Conservation (phyloP, 2,329 filamentous ascomycete species). For the Aspergillus vadensis region DNA sequence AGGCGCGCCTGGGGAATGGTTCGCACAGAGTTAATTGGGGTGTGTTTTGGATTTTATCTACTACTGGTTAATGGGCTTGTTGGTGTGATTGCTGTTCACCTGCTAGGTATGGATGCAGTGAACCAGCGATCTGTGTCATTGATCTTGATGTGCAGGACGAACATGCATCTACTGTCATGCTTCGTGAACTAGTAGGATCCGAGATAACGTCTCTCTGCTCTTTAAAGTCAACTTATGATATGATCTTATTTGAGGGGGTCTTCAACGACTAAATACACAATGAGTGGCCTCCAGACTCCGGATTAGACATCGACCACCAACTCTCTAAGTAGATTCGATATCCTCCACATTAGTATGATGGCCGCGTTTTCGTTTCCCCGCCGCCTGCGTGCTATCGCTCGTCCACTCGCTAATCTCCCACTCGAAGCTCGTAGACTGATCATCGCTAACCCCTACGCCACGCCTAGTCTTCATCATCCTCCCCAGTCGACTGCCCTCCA, state of each 20-base stretch:
- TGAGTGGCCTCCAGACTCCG: no score
- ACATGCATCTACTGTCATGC: no score
- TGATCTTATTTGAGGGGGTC: neutral
- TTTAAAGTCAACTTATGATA: no score
- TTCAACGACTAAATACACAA: neutral
- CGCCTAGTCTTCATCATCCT: constrained; percentile 62
- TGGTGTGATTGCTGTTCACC: neutral
- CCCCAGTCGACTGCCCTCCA: constrained; percentile 73
- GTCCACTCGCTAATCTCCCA: constrained; percentile 84
- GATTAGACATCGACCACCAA: neutral
- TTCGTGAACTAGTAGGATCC: no score
- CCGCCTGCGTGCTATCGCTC: constrained; percentile 40
- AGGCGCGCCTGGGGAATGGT: constrained; percentile 3
- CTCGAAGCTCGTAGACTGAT: constrained; percentile 68
- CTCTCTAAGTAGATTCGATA: neutral
- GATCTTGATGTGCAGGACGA: no score
- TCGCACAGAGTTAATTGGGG: neutral
- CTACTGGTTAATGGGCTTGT: neutral
- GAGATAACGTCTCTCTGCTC: no score
- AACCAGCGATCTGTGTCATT: neutral
- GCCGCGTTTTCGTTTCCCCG: constrained; percentile 39
- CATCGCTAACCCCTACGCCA: constrained; percentile 61
- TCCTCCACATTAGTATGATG: constrained; percentile 13
- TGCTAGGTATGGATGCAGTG: neutral
- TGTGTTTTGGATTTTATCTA: neutral